phyloP scores from a whole-genome alignment of 2,329 filamentous ascomycete genomes.

The Trichoderma atrobrunneum region DNA sequence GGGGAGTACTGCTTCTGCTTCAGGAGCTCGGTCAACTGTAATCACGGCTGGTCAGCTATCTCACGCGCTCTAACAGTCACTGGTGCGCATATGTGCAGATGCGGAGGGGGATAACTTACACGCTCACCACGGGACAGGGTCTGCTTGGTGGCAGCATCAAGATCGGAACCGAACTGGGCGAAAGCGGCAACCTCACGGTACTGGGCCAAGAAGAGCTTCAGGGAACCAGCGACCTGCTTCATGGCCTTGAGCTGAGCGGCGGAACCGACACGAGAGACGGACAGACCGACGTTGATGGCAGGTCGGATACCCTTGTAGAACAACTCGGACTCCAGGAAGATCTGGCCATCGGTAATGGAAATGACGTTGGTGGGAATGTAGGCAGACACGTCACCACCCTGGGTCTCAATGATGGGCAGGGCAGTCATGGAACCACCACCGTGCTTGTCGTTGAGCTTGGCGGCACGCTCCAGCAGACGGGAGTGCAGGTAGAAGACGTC shows the following conservation, averaged over 20 bases:
- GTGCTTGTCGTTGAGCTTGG: constrained; percentile 97
- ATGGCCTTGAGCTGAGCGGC: constrained; percentile 99
- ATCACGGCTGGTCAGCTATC: constrained; percentile 19
- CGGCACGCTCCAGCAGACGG: constrained; percentile 97
- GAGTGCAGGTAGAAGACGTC: constrained; percentile 99
- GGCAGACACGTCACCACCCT: constrained; percentile 99
- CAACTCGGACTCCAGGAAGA: constrained; percentile 98
- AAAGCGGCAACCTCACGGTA: constrained; percentile 99
- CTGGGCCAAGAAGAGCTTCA: constrained; percentile 99
- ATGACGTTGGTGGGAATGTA: constrained; percentile 99
- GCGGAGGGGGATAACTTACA: constrained; percentile 51
- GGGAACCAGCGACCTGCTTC: constrained; percentile 99
- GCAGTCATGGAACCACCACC: constrained; percentile 96
- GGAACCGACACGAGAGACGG: constrained; percentile 99
- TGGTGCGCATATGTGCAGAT: too few species aligned
- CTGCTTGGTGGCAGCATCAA: constrained; percentile 98
- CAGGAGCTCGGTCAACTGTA: constrained; percentile 84
- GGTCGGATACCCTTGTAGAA: constrained; percentile 99
- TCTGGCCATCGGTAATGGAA: constrained; percentile 99
- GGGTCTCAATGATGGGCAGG: constrained; percentile 97
- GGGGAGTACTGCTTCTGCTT: constrained; percentile 99
- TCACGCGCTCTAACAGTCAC: background rate
- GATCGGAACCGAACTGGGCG: constrained; percentile 99
- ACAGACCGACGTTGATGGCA: constrained; percentile 99
- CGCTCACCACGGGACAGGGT: constrained; percentile 97